Evolutionary conservation across 1,284 basidiomycete species (phyloP).

Genomic region (Melanopsichium pennsylvanicum): DNA sequence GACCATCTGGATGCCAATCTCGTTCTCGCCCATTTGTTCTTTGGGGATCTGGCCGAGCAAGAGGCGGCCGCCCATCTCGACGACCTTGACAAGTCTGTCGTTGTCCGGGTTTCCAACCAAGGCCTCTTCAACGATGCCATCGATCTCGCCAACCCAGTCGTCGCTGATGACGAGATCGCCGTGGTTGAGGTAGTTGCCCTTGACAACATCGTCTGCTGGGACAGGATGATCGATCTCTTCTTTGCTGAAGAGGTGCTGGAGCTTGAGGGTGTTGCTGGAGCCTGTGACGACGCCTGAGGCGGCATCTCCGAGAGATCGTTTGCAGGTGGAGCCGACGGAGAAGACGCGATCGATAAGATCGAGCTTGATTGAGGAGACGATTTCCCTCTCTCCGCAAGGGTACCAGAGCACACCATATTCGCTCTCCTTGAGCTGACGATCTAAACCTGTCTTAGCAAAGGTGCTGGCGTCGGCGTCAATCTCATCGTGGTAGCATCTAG

Average conservation of each 20-base stretch:
- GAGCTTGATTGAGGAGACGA: constrained; percentile 74
- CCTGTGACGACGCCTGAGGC: constrained; percentile 79
- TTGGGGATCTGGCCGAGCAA: constrained; percentile 32
- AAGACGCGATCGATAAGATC: constrained; percentile 81
- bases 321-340: constrained; percentile 81
- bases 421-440: constrained; percentile 77
- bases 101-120: constrained; percentile 72
- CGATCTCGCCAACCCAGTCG: constrained; percentile 84
- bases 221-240: constrained; percentile 75
- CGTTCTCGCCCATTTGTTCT: constrained; percentile 59
- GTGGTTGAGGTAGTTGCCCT: constrained; percentile 59
- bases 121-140: constrained; percentile 81
- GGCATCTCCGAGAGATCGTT: constrained; percentile 77
- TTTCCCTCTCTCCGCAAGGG: constrained; percentile 67
- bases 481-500: constrained; percentile 44
- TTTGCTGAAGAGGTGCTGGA: constrained; percentile 79
- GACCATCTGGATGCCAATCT: constrained; percentile 66
- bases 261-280: constrained; percentile 72
- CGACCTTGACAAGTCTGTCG: constrained; percentile 22
- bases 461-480: constrained; percentile 16
- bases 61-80: constrained; percentile 36
- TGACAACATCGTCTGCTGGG: constrained; percentile 71
- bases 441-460: constrained; percentile 67
- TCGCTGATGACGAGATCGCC: constrained; percentile 72
- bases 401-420: constrained; percentile 84